Evolutionary conservation across 2,329 filamentous ascomycete species (phyloP).

Genomic region (Paecilomyces fulvus): DNA sequence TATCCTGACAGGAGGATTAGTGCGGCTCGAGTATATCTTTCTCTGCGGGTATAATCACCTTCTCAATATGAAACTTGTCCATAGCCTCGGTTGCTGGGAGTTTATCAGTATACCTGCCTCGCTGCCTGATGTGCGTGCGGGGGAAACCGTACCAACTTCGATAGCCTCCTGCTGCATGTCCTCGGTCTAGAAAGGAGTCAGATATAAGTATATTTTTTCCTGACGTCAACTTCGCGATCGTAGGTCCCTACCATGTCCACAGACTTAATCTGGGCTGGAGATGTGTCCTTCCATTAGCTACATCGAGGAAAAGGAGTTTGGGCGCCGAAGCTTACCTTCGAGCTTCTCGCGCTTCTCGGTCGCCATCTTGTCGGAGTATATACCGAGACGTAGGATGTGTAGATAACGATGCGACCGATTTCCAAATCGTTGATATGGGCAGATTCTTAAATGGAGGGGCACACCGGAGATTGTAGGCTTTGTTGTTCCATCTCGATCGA

Average conservation of each 20-base stretch:
- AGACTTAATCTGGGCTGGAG: slow-evolving; percentile 86
- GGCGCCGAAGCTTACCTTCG: slow-evolving; percentile 50
- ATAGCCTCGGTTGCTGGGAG: slow-evolving; percentile 59
- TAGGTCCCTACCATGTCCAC: slow-evolving; percentile 77
- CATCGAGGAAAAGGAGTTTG: not conserved
- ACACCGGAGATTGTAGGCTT: not conserved
- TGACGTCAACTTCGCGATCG: not conserved
- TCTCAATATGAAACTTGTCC: slow-evolving; percentile 64
- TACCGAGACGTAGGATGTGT: not conserved
- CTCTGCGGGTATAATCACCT: slow-evolving; percentile 38
- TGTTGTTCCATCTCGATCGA: not conserved
- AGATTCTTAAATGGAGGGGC: not conserved
- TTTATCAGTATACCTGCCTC: slow-evolving; percentile 17
- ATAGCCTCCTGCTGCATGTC: slow-evolving; percentile 96
- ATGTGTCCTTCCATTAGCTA: slow-evolving; percentile 9
- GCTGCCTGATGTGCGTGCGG: slow-evolving; percentile 1
- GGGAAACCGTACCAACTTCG: slow-evolving; percentile 68
- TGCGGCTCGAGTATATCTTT: not conserved
- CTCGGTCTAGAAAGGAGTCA: slow-evolving; percentile 58
- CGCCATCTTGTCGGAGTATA: slow-evolving; percentile 25
- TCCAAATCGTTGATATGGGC: not conserved
- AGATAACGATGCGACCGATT: not conserved
- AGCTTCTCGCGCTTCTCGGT: slow-evolving; percentile 62
- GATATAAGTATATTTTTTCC: not conserved
- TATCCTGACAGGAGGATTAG: slow-evolving; percentile 53